Base-by-base conservation (phyloP, 441 rosid genomes). In the Rhodomyrtus psidioides region DNA sequence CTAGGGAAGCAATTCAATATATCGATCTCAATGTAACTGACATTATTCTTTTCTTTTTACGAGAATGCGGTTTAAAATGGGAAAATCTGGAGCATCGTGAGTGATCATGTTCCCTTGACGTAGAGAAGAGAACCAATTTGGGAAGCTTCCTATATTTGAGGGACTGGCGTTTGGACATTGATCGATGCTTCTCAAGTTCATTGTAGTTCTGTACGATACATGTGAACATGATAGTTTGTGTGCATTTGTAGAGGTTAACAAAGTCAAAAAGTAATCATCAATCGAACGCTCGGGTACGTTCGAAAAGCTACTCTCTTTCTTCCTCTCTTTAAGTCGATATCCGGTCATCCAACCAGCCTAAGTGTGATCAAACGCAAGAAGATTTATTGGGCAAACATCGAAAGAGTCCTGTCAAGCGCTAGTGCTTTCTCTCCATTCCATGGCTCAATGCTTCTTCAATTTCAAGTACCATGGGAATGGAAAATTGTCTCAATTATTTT, bases 231-330 rank as follows among this genome's bases (percentile, higher is more conserved):
- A 34, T 1, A 12, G 8, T 19, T 23, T 65, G 39, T 12, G 44
- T 34, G n/a, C 79, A 34, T 34, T 6, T 3, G 0, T 19, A 65
- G 26, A 19, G 12, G 9, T 21, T 34, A 34, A 13, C 2, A 9
- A 1, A 65, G 76, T 34, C 15, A 34, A 34, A 65, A 17, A 30
- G 46, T 65, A 65, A 10, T 34, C 46, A 9, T 65, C 8, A 21
- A 19, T 26, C 0, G 2, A 1, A 21, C 42, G 1, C 4, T 65
- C 1, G 4, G 0, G 6, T 19, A 19, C 12, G n/a, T n/a, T n/a
- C n/a, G n/a, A n/a, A n/a, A n/a, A n/a, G n/a, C n/a, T n/a, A n/a
- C n/a, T n/a, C n/a, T 65, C 49, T 42, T 7, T 34, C 0, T 0
- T 13, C 26, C 46, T 21, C 79, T 65, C 46, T 6, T n/a, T n/a